These are phyloP conservation scores for Pseudomassariella vexata DNA, from an alignment of 2,329 filamentous ascomycete genomes.

Conservation along the genomic window DNA sequence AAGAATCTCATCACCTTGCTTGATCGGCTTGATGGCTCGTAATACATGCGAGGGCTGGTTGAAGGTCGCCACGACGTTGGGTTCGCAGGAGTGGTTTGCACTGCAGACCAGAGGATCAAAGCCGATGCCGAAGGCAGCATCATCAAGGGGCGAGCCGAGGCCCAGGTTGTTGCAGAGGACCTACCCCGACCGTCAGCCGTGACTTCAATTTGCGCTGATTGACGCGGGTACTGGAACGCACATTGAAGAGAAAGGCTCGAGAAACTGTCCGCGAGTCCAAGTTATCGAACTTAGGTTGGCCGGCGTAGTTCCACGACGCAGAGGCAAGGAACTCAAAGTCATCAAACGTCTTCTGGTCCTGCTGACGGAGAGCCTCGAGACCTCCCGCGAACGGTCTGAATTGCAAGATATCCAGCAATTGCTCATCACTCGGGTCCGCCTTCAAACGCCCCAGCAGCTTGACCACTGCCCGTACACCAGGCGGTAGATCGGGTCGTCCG, in stretches of 20 bases:
- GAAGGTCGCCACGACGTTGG: constrained; percentile 41
- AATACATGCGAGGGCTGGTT: constrained; percentile 36
- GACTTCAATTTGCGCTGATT: no score
- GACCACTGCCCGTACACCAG: constrained; percentile 15
- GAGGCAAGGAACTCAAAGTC: constrained; percentile 15
- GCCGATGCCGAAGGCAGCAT: constrained; percentile 12
- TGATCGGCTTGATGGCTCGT: constrained; percentile 37
- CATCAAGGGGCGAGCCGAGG: constrained; percentile 16
- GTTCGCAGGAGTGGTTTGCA: constrained; percentile 45
- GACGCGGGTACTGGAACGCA: no score
- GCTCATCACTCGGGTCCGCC: constrained; percentile 11
- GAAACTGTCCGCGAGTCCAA: constrained; percentile 10
- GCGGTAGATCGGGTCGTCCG: constrained; percentile 13
- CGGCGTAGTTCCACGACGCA: constrained; percentile 16
- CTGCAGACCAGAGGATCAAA: constrained; percentile 21
- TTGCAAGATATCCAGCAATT: constrained; percentile 11
- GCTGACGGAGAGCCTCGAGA: constrained; percentile 9
- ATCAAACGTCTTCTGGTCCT: constrained; percentile 14
- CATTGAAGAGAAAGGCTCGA: constrained; percentile 15
- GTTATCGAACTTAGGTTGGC: constrained; percentile 11
- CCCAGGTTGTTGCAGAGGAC: constrained; percentile 13
- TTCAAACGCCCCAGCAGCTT: constrained; percentile 20
- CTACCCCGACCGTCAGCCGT: constrained; percentile 11
- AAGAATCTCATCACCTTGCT: constrained; percentile 41
- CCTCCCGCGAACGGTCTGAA: constrained; percentile 13